phyloP scores from a whole-genome alignment of 257 asterid genomes.

The Galeopsis tetrahit region DNA sequence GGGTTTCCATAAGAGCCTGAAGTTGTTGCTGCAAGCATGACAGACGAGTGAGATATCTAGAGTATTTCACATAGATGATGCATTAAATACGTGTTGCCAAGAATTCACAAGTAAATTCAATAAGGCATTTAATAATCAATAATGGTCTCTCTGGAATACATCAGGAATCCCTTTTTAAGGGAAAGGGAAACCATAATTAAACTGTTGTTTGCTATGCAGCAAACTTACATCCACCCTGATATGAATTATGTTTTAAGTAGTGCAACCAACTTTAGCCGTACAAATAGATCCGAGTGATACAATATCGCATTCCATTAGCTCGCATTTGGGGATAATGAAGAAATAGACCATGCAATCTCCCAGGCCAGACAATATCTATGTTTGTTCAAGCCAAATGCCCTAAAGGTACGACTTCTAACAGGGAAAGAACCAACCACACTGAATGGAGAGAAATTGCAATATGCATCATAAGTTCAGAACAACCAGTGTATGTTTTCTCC shows the following conservation, averaged over 20 bases:
- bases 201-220: not conserved
- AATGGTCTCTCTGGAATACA: not conserved
- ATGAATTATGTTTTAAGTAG: not conserved
- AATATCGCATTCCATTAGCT: not conserved
- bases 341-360: not conserved
- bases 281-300: not conserved
- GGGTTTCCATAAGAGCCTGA: slow-evolving; percentile 98
- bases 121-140: not conserved
- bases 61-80: slow-evolving; percentile 17
- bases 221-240: not conserved
- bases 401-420: slow-evolving; percentile 9
- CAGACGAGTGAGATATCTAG: slow-evolving; percentile 30
- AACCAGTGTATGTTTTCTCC: not conserved
- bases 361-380: slow-evolving; percentile 1
- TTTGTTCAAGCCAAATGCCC: slow-evolving; percentile 10
- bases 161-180: slow-evolving; percentile 7
- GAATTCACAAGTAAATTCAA: slow-evolving; percentile 16
- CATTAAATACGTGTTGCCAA: not conserved
- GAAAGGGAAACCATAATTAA: not conserved
- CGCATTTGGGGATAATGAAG: not conserved
- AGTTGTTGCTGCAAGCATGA: slow-evolving; percentile 85
- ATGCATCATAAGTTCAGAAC: not conserved
- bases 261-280: slow-evolving; percentile 7
- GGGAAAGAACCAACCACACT: slow-evolving; percentile 1
- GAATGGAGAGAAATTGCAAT: not conserved